These are phyloP conservation scores for Suillus lakei DNA, from an alignment of 768 basidiomycete genomes.

Conservation along the genomic window DNA sequence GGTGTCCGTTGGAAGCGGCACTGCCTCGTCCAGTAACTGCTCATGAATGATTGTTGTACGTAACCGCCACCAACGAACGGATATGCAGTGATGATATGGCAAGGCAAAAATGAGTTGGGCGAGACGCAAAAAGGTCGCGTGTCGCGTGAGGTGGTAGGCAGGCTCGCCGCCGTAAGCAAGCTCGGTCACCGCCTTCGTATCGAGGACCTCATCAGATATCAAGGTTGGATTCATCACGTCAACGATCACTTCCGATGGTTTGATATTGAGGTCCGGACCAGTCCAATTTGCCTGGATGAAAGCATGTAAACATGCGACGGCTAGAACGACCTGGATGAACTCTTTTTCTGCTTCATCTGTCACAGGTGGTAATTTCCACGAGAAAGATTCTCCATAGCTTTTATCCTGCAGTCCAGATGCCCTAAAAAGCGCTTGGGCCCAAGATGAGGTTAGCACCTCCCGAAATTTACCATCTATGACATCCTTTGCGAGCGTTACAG, in stretches of 20 bases:
- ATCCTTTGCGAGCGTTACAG: conserved; percentile 50
- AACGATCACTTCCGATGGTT: conserved; percentile 43
- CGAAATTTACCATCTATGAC: conserved; percentile 66
- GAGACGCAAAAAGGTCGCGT: conserved; percentile 72
- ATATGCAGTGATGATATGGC: conserved; percentile 52
- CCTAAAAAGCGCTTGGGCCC: conserved; percentile 47
- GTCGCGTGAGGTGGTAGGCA: conserved; percentile 86
- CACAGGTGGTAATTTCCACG: conserved; percentile 32
- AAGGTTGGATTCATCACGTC: conserved; percentile 36
- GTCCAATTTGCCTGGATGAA: conserved; percentile 98
- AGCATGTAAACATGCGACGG: conserved; percentile 82
- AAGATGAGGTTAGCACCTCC: conserved; percentile 50
- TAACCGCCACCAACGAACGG: conserved; percentile 84
- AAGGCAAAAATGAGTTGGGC: conserved; percentile 70
- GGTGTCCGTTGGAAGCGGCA: conserved; percentile 53
- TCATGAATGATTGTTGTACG: conserved; percentile 75
- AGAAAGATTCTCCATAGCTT: conserved; percentile 42
- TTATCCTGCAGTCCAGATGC: conserved; percentile 40
- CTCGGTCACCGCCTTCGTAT: conserved; percentile 70
- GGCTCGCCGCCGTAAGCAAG: conserved; percentile 91
- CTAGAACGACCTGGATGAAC: conserved; percentile 63
- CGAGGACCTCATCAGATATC: conserved; percentile 54
- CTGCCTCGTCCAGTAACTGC: conserved; percentile 80
- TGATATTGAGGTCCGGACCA: conserved; percentile 80
- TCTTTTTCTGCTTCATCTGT: conserved; percentile 50